A percentile compares a stretch with the other conserved stretches of the same genome.
These are phyloP conservation scores for Clarkia xantiana DNA, from an alignment of 345 rosid genomes.

Conservation along the genomic window DNA sequence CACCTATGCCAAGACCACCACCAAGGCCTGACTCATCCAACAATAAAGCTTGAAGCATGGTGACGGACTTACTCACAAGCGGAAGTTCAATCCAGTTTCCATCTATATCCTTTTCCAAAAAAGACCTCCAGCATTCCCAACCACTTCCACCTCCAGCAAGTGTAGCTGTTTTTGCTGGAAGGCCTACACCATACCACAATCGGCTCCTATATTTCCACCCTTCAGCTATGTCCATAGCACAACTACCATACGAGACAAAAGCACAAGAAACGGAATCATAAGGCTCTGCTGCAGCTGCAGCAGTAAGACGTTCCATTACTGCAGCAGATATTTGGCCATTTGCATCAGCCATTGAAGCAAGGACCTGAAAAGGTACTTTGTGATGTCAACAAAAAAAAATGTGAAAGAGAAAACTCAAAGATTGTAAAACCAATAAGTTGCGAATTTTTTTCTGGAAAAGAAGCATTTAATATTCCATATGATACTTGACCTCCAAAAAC, in stretches of 20 bases:
- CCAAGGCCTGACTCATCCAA: conserved; percentile 97
- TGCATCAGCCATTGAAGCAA: conserved; percentile 98
- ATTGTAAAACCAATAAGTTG: too few relatives aligned
- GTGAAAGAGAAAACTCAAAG: background rate
- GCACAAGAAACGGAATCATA: conserved; percentile 95
- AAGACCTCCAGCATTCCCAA: conserved; percentile 74
- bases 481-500: too few relatives aligned
- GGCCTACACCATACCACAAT: conserved; percentile 90
- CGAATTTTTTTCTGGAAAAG: too few relatives aligned
- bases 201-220: conserved; percentile 99
- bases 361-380: conserved; percentile 36
- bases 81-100: conserved; percentile 98
- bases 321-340: conserved; percentile 84
- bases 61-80: conserved; percentile 78
- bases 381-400: background rate
- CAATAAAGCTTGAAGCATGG: conserved; percentile 93
- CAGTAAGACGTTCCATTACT: conserved; percentile 91
- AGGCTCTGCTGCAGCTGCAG: conserved; percentile 96
- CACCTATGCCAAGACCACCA: conserved; percentile 99
- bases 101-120: conserved; percentile 75
- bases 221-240: conserved; percentile 78
- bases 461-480: too few relatives aligned
- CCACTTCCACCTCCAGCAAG: conserved; percentile 97
- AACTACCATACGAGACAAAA: conserved; percentile 96
- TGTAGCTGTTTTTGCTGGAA: conserved; percentile 43